phyloP scores from a whole-genome alignment of 352 stramenopile species.

The Globisporangium nunn region DNA sequence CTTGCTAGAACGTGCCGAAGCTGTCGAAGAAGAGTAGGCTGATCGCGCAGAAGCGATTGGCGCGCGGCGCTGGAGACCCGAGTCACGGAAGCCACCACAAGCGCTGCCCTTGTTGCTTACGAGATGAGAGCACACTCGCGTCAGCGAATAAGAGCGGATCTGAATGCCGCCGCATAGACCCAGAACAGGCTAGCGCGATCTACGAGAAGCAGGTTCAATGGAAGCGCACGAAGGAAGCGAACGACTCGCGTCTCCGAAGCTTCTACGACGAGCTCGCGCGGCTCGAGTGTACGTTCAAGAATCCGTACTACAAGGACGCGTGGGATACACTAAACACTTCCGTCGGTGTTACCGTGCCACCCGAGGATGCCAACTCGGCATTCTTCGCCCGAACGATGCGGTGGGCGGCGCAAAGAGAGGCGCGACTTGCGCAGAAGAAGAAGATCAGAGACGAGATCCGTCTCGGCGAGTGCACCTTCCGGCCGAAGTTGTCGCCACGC shows the following conservation, averaged over 20 bases:
- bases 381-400: slow-evolving; percentile 46
- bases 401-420: slow-evolving; percentile 34
- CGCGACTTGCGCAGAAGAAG: slow-evolving; percentile 29
- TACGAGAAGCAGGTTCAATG: slow-evolving; percentile 56
- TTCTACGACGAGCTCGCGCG: slow-evolving; percentile 26
- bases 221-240: slow-evolving; percentile 40
- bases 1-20: slow-evolving; percentile 31
- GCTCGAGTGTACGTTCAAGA: slow-evolving; percentile 48
- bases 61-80: background rate
- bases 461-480: slow-evolving; percentile 53
- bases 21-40: slow-evolving; percentile 38
- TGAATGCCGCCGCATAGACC: slow-evolving; percentile 12
- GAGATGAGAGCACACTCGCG: background rate
- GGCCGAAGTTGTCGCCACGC: slow-evolving; percentile 18
- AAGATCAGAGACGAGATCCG: slow-evolving; percentile 26
- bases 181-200: slow-evolving; percentile 29
- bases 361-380: slow-evolving; percentile 15
- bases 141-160: background rate
- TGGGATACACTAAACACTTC: slow-evolving; percentile 15
- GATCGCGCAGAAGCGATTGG: slow-evolving; percentile 24
- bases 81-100: slow-evolving; percentile 1
- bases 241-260: slow-evolving; percentile 24
- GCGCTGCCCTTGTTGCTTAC: slow-evolving; percentile 22
- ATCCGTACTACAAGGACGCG: slow-evolving; percentile 40
- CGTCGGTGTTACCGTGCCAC: background rate